Conservation (phyloP, 805 yeast genomes). For the Saturnispora serradocipensis region DNA sequence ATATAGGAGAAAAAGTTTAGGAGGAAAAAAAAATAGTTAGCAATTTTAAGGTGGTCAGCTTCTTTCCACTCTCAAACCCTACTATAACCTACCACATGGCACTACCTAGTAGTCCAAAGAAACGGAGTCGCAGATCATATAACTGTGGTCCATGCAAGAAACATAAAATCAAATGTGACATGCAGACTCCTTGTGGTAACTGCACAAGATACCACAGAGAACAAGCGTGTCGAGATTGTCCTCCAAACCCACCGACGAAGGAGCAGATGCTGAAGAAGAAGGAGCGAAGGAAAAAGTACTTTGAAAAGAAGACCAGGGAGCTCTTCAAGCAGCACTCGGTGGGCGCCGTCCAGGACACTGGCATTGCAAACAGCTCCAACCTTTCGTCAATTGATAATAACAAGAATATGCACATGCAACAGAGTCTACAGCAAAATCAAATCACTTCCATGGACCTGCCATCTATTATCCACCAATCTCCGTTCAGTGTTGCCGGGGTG, state of each 20-base stretch:
- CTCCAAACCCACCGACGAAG: conserved; percentile 20
- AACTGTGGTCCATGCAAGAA: conserved; percentile 48
- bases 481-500: neutral
- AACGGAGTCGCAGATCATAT: conserved; percentile 40
- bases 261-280: conserved; percentile 13
- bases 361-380: neutral
- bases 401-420: neutral
- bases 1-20: neutral
- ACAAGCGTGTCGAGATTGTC: conserved; percentile 10
- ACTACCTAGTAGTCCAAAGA: conserved; percentile 10
- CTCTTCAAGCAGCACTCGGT: conserved; percentile 1
- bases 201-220: conserved; percentile 24
- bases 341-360: neutral
- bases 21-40: neutral
- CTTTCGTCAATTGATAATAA: neutral
- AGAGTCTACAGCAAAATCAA: neutral
- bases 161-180: conserved; percentile 47
- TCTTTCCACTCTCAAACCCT: neutral
- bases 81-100: neutral
- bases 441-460: neutral
- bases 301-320: conserved; percentile 6
- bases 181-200: conserved; percentile 37
- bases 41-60: neutral
- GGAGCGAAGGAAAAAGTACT: conserved; percentile 13
- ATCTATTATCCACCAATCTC: neutral